Evolutionary conservation across 2,329 filamentous ascomycete genomes (phyloP).

Genomic region (Cladophialophora chaetospira): DNA sequence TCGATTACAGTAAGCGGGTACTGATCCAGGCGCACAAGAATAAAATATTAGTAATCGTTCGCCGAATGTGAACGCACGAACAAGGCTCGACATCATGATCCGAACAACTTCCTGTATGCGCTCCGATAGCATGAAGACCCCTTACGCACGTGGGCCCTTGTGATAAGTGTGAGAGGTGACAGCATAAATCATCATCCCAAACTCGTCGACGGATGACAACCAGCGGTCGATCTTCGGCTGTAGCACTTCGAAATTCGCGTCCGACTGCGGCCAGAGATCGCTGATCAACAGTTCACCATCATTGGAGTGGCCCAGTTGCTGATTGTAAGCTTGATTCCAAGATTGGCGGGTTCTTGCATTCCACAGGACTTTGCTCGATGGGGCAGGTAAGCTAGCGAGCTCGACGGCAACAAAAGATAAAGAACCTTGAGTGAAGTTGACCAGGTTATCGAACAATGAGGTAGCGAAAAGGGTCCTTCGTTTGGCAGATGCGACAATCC

Average conservation of each 20-base stretch:
- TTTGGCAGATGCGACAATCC: slow-evolving; percentile 58
- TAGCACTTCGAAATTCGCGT: slow-evolving; percentile 37
- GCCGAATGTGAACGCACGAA: too few species aligned
- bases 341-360: slow-evolving; percentile 38
- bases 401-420: slow-evolving; percentile 55
- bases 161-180: slow-evolving; percentile 51
- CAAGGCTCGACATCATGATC: not conserved
- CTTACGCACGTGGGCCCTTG: not conserved
- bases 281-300: slow-evolving; percentile 49
- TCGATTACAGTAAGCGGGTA: not conserved
- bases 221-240: slow-evolving; percentile 50
- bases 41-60: not conserved
- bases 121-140: not conserved
- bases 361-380: slow-evolving; percentile 50
- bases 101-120: not conserved
- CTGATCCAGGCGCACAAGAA: not conserved
- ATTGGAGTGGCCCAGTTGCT: slow-evolving; percentile 47
- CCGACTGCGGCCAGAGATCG: slow-evolving; percentile 53
- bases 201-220: slow-evolving; percentile 56
- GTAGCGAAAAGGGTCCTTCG: slow-evolving; percentile 54
- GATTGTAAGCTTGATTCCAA: slow-evolving; percentile 52
- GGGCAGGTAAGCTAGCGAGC: slow-evolving; percentile 48
- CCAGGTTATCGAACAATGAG: slow-evolving; percentile 57
- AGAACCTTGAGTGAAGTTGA: slow-evolving; percentile 47
- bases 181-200: slow-evolving; percentile 56